phyloP scores from a whole-genome alignment of 306 rosid genomes.

The Lathyrus oleraceus region DNA sequence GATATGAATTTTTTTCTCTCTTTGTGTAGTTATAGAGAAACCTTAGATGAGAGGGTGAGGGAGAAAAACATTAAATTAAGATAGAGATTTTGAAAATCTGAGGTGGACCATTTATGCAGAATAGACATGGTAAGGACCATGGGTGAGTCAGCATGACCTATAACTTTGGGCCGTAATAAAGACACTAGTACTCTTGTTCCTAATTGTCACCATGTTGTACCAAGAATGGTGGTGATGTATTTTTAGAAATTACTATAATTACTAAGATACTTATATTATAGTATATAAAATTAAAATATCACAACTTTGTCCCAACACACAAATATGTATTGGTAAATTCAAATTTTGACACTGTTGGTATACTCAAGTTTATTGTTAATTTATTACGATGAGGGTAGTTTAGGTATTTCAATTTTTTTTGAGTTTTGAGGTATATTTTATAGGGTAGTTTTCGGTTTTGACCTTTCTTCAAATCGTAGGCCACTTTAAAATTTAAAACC shows the following conservation, averaged over 20 bases:
- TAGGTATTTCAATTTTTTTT: neutral
- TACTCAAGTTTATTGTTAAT: too few relatives aligned
- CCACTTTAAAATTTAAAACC: neutral
- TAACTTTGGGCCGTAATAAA: neutral
- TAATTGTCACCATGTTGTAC: slow-evolving; percentile 4
- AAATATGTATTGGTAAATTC: neutral
- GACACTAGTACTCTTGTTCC: slow-evolving; percentile 8
- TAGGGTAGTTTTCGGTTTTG: neutral
- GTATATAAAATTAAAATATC: neutral
- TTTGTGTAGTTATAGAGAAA: slow-evolving; percentile 8
- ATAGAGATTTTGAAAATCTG: slow-evolving; percentile 55
- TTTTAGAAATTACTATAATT: neutral
- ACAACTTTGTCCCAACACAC: neutral
- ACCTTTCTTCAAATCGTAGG: neutral
- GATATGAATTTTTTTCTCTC: slow-evolving; percentile 3
- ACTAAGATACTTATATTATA: neutral
- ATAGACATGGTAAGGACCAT: slow-evolving; percentile 30
- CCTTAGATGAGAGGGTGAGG: neutral
- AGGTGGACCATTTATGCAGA: slow-evolving; percentile 57
- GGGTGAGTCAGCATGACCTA: slow-evolving; percentile 39
- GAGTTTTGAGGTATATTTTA: neutral
- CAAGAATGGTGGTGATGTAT: neutral
- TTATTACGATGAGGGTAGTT: too few relatives aligned
- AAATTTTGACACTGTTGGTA: too few relatives aligned
- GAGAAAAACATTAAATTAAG: slow-evolving; percentile 42